Conservation (phyloP, 2,329 filamentous ascomycete genomes). For the Endothia cerciana region DNA sequence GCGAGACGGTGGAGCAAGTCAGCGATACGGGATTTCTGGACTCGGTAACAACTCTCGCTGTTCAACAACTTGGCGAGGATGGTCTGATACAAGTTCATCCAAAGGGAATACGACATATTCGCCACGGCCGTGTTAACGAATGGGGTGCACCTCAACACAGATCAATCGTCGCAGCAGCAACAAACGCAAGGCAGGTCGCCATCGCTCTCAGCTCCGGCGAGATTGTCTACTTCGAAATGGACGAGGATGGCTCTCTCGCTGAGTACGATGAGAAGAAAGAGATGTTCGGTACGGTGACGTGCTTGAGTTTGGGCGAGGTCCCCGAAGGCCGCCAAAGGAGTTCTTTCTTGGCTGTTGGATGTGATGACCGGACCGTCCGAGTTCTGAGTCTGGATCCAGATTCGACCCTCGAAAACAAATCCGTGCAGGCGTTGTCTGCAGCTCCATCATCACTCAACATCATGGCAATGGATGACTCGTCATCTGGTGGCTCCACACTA, state of each 20-base stretch:
- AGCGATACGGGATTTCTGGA: slow-evolving; percentile 91
- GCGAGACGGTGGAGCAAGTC: slow-evolving; percentile 95
- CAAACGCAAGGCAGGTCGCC: slow-evolving; percentile 91
- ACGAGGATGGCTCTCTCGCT: slow-evolving; percentile 83
- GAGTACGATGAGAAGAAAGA: slow-evolving; percentile 95
- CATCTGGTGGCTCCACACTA: slow-evolving; percentile 82
- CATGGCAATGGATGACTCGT: slow-evolving; percentile 94
- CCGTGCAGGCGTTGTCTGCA: slow-evolving; percentile 89
- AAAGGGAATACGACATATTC: slow-evolving; percentile 92
- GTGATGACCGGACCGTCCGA: slow-evolving; percentile 93
- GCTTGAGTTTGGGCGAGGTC: slow-evolving; percentile 89
- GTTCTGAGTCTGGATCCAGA: slow-evolving; percentile 90
- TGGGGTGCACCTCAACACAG: slow-evolving; percentile 94
- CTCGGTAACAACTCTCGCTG: slow-evolving; percentile 84
- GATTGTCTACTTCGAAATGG: slow-evolving; percentile 98
- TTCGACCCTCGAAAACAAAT: slow-evolving; percentile 88
- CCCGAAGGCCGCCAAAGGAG: slow-evolving; percentile 88
- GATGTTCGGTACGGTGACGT: slow-evolving; percentile 94
- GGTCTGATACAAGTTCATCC: slow-evolving; percentile 93
- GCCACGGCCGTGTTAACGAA: slow-evolving; percentile 79
- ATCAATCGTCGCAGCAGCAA: slow-evolving; percentile 91
- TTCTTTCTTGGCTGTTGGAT: slow-evolving; percentile 93
- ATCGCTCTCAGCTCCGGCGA: slow-evolving; percentile 94
- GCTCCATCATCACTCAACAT: slow-evolving; percentile 87
- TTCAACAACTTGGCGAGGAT: slow-evolving; percentile 92